Evolutionary conservation across 148 eudicot genomes (phyloP).

Genomic region (Silene conica): DNA sequence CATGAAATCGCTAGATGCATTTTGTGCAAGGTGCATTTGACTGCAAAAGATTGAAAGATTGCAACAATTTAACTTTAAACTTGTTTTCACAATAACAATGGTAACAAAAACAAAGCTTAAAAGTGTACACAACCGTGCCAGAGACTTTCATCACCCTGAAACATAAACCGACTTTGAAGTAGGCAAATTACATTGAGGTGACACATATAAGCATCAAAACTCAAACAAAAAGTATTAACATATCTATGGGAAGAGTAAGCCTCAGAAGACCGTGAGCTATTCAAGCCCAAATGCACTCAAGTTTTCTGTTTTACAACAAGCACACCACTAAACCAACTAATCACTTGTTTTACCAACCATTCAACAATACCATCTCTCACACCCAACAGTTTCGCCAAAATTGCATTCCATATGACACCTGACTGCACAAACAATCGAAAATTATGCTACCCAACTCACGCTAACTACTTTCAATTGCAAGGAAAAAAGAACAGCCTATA

Average conservation of each 20-base stretch:
- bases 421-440: neutral
- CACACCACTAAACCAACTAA: neutral
- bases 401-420: neutral
- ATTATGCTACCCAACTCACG: neutral
- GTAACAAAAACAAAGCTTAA: neutral
- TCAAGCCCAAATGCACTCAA: neutral
- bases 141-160: neutral
- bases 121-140: neutral
- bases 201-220: neutral
- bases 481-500: too few relatives aligned
- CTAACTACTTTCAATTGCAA: neutral
- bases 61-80: neutral
- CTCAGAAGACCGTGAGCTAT: neutral
- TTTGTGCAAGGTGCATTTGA: constrained; percentile 18
- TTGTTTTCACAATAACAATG: neutral
- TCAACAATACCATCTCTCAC: neutral
- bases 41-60: constrained; percentile 25
- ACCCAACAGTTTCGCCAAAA: neutral
- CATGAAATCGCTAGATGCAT: constrained; percentile 7
- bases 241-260: neutral
- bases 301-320: neutral
- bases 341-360: neutral
- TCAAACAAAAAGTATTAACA: neutral
- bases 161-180: neutral
- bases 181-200: neutral